Evolutionary conservation across 352 stramenopile species (phyloP).

Genomic region (Albugo candida): DNA sequence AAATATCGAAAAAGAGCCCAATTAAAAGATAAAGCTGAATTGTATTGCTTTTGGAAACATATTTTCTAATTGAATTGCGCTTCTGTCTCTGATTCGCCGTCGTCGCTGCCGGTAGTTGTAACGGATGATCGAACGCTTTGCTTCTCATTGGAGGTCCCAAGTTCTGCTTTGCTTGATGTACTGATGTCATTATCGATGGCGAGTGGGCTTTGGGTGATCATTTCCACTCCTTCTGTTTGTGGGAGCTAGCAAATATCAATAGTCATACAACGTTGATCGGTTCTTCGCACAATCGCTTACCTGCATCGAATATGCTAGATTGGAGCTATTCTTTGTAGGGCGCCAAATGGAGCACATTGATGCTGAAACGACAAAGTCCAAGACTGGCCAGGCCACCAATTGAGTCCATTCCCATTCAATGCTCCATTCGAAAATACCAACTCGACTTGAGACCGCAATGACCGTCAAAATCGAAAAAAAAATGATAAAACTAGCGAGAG

Average conservation of each 20-base stretch:
- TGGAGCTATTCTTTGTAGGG: slow-evolving; percentile 64
- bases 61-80: background rate
- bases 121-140: no score
- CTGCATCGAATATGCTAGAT: slow-evolving; percentile 76
- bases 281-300: slow-evolving; percentile 10
- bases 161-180: background rate
- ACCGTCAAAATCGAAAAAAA: slow-evolving; percentile 79
- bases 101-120: no score
- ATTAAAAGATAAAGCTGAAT: no score
- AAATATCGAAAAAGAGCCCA: no score
- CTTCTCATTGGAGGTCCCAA: background rate
- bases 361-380: slow-evolving; percentile 80
- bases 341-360: slow-evolving; percentile 83
- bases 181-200: background rate
- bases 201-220: background rate
- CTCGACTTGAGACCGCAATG: slow-evolving; percentile 52
- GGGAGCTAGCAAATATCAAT: background rate
- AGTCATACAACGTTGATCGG: background rate
- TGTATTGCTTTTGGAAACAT: no score
- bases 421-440: slow-evolving; percentile 78
- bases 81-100: background rate
- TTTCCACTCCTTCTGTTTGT: background rate
- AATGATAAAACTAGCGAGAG: slow-evolving; percentile 63
- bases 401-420: slow-evolving; percentile 85
- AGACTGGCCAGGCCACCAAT: slow-evolving; percentile 77